phyloP scores from a whole-genome alignment of 2,329 filamentous ascomycete genomes.

The Daldinia eschscholtzii region DNA sequence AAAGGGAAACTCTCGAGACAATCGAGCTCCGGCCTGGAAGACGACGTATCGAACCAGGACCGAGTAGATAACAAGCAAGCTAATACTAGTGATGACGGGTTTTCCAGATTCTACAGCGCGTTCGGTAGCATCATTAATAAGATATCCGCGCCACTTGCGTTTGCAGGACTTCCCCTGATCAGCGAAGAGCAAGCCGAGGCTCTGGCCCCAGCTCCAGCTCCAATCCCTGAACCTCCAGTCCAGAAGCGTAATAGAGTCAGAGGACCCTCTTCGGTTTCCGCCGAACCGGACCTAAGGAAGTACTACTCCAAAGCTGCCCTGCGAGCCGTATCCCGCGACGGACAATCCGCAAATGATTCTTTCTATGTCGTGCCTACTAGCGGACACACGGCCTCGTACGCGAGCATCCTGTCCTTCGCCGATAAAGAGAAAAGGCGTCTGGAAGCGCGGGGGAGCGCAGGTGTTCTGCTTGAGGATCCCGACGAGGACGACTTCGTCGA shows the following conservation, averaged over 20 bases:
- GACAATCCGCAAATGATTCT: slow-evolving; percentile 75
- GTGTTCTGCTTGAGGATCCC: slow-evolving; percentile 65
- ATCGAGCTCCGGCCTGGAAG: slow-evolving; percentile 39
- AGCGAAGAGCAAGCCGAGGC: slow-evolving; percentile 61
- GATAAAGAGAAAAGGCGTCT: slow-evolving; percentile 74
- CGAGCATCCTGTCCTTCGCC: slow-evolving; percentile 82
- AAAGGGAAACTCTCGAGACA: slow-evolving; percentile 44
- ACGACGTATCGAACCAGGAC: slow-evolving; percentile 48
- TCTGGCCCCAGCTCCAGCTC: slow-evolving; percentile 53
- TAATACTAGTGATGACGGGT: slow-evolving; percentile 76
- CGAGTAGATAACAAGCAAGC: slow-evolving; percentile 50
- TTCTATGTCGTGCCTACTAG: slow-evolving; percentile 96
- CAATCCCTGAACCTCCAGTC: slow-evolving; percentile 56
- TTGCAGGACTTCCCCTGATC: slow-evolving; percentile 87
- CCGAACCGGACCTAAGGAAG: slow-evolving; percentile 81
- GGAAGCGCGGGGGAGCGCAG: slow-evolving; percentile 59
- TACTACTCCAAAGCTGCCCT: slow-evolving; percentile 90
- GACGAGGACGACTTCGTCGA: slow-evolving; percentile 92
- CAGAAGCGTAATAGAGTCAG: slow-evolving; percentile 56
- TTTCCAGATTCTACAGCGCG: slow-evolving; percentile 90
- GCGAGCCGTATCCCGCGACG: slow-evolving; percentile 79
- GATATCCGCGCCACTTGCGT: slow-evolving; percentile 90
- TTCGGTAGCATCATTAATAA: slow-evolving; percentile 91
- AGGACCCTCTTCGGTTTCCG: slow-evolving; percentile 51
- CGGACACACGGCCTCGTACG: slow-evolving; percentile 92